Evolutionary conservation across 768 basidiomycete genomes (phyloP).

Genomic region (Mycena rebaudengoi): DNA sequence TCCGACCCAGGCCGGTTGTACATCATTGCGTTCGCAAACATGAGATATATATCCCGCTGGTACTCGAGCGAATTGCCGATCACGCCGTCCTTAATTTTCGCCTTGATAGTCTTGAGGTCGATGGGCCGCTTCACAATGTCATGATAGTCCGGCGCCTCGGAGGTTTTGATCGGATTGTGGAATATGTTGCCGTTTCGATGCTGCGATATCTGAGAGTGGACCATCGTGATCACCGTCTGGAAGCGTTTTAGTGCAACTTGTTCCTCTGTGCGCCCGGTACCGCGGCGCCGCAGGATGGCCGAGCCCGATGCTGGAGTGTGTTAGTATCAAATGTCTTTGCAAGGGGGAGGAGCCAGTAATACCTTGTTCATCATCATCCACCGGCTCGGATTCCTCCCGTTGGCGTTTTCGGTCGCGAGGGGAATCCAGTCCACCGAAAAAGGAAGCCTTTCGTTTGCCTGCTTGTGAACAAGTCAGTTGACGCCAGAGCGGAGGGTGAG

Average conservation of each 20-base stretch:
- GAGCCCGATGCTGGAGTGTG: constrained; percentile 18
- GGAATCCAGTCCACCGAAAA: constrained; percentile 55
- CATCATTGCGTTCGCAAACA: constrained; percentile 98
- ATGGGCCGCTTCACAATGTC: constrained; percentile 95
- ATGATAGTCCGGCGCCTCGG: constrained; percentile 91
- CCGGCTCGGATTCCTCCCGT: constrained; percentile 75
- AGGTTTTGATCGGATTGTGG: constrained; percentile 86
- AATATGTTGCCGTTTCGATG: constrained; percentile 92
- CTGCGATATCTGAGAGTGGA: constrained; percentile 83
- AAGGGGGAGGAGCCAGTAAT: constrained; percentile 5
- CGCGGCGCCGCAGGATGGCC: constrained; percentile 43
- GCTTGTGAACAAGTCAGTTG: background rate
- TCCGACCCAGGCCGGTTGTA: constrained; percentile 90
- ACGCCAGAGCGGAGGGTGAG: too few species aligned
- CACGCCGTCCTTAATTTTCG: constrained; percentile 82
- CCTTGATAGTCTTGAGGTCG: constrained; percentile 93
- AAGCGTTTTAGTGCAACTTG: constrained; percentile 74
- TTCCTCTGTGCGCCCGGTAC: constrained; percentile 50
- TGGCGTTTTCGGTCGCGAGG: constrained; percentile 63
- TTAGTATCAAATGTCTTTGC: background rate
- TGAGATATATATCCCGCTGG: constrained; percentile 88
- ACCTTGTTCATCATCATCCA: constrained; percentile 72
- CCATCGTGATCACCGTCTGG: constrained; percentile 81
- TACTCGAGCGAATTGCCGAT: constrained; percentile 88
- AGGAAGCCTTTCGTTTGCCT: constrained; percentile 76